Conservation (phyloP, 1,284 basidiomycete genomes). For the Ceratobasidium sp. region DNA sequence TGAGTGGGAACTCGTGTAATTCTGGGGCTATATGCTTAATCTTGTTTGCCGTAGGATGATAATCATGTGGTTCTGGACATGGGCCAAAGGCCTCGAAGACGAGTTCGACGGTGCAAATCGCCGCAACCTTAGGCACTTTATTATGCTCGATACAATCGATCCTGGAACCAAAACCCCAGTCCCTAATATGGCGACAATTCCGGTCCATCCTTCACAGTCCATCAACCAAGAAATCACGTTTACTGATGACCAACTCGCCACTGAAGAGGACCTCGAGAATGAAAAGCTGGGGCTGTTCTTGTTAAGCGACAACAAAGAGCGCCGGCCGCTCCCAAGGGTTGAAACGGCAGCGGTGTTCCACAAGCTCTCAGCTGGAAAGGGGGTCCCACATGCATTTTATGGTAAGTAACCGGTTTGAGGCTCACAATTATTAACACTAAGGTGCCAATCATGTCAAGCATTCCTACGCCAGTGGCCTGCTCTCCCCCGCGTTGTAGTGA, state of each 20-base stretch:
- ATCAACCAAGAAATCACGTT: conserved; percentile 36
- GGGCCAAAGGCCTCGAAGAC: conserved; percentile 68
- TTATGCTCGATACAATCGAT: conserved; percentile 46
- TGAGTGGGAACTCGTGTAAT: conserved; percentile 49
- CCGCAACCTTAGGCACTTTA: conserved; percentile 62
- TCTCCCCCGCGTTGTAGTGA: conserved; percentile 63
- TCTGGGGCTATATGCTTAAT: no score
- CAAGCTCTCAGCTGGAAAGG: conserved; percentile 59
- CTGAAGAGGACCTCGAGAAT: conserved; percentile 43
- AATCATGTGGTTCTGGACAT: conserved; percentile 68
- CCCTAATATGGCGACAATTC: neutral
- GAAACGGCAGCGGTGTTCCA: conserved; percentile 65
- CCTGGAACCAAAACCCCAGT: conserved; percentile 14
- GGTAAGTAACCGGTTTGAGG: conserved; percentile 45
- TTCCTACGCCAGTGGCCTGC: conserved; percentile 65
- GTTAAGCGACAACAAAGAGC: conserved; percentile 41
- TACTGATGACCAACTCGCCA: conserved; percentile 42
- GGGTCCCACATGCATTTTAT: conserved; percentile 66
- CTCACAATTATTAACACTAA: neutral
- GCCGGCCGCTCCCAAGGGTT: conserved; percentile 56
- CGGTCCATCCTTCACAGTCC: neutral
- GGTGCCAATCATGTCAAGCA: neutral
- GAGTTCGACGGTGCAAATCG: conserved; percentile 63
- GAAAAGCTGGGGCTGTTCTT: conserved; percentile 38
- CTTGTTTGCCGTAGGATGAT: conserved; percentile 47